Base-by-base conservation (phyloP, 441 rosid genomes). In the Erodium moschatum region DNA sequence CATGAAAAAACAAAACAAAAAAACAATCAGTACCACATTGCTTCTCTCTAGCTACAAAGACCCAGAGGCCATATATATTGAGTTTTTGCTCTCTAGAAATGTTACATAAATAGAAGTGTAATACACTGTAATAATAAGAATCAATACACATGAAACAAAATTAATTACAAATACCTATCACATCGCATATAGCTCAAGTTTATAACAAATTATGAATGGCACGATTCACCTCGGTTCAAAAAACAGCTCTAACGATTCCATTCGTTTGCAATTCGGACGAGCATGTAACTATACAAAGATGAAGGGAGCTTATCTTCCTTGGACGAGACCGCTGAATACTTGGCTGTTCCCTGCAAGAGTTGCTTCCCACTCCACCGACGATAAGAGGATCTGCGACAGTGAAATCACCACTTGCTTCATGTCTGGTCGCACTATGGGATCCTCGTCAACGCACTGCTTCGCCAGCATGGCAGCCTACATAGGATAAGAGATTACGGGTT, bases 301-400 rank as follows among this genome's bases (percentile, higher is more conserved):
- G 63, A 20, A 56, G 19, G 6, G 52, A 44, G 16, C 19, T 67
- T 79, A 94, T 83, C 99, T 86, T 82, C 97, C 99, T 79, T 88
- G 97, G 69, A 91, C 97, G 56, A 94, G 90, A 64, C 98, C 96
- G 67, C 96, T 94, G 78, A 94, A 94, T 60, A 94, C 97, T 79
- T 94, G 98, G 77, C 96, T 94, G 76, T 84, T 91, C 65, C 98
- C 96, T 0, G 98, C 97, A 70, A 94, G 91, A 64, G 98, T 94
- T 69, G 98, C 96, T 80, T 91, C 98, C 97, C 98, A 94, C 81
- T 94, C 98, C 16, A 91, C 85, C 12, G 97, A 89, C 21, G 97
- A 87, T 74, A 94, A 72, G 66, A 89, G 97, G 69, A 88, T 89
- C 76, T 91, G 98, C 6, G 98, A 94, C 20, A 94, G 79, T 8